Percentiles rank a stretch among this genome's conserved stretches.
These are phyloP conservation scores for Daldinia grandis DNA, from an alignment of 495 filamentous ascomycete species.

Conservation along the genomic window DNA sequence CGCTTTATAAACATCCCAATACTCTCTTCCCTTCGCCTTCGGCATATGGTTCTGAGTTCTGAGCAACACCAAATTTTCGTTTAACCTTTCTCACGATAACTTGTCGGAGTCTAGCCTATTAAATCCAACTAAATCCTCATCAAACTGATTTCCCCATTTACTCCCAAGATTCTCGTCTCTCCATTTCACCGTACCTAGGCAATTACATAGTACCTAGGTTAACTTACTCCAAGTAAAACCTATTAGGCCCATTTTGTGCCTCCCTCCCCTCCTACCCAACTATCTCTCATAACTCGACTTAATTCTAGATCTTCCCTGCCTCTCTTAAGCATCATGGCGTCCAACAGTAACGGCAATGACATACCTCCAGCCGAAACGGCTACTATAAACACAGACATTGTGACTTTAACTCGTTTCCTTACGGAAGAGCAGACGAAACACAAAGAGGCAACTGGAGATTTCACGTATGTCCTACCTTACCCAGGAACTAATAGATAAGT, in stretches of 20 bases:
- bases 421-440: slow-evolving; percentile 95
- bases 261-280: background rate
- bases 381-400: slow-evolving; percentile 92
- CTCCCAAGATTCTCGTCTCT: slow-evolving; percentile 1
- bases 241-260: background rate
- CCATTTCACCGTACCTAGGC: slow-evolving; percentile 24
- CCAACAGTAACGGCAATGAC: slow-evolving; percentile 45
- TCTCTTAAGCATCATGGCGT: slow-evolving; percentile 39
- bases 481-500: background rate
- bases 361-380: slow-evolving; percentile 61
- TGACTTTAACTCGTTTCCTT: slow-evolving; percentile 93
- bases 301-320: background rate
- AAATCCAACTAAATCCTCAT: slow-evolving; percentile 11
- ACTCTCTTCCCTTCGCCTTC: too few relatives aligned
- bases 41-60: slow-evolving; percentile 31
- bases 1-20: slow-evolving; percentile 32
- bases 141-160: slow-evolving; percentile 16
- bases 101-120: slow-evolving; percentile 29
- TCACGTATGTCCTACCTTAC: slow-evolving; percentile 74
- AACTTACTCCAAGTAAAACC: slow-evolving; percentile 7
- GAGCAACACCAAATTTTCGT: slow-evolving; percentile 18
- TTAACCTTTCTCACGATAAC: slow-evolving; percentile 30
- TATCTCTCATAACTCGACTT: background rate
- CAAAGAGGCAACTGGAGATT: slow-evolving; percentile 95
- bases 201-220: background rate